Evolutionary conservation across 2,329 filamentous ascomycete species (phyloP), one percentile per base, ranked within the genome.

Genomic region (Hyphodiscus sp.): DNA sequence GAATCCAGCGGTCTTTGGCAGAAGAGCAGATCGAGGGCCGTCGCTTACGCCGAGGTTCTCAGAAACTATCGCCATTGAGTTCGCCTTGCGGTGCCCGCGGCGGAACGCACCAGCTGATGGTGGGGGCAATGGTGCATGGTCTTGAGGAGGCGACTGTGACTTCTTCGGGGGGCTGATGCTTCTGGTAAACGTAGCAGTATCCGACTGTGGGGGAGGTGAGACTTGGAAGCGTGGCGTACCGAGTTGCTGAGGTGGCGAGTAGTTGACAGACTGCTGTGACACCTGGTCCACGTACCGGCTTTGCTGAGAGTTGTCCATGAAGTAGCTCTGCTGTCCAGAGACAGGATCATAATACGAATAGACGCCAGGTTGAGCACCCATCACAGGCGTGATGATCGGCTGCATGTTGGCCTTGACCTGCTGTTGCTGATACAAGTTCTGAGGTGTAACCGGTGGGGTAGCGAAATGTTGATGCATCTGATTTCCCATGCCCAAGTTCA

Each of bases 41-140:
- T 68, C 66, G 38, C 61, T 29, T 7, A 52, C n/a, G 15, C 47
- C 9, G 6, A 57, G 46, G 10, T 61, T 57, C 26, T 67, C 65
- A 20, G 58, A 58, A 20, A 58, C 56, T 42, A 66, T 75, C 41
- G 85, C 81, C 59, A 66, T 56, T 2, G 92, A 95, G 20, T 84
- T 82, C 11, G 83, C 82, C 80, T 96, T 96, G 78, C 95, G 94
- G 73, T 97, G 92, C 53, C 89, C 88, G 54, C 91, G 89, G 58
- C 91, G 91, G 78, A 96, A 96, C 45, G 91, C 90, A 65, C 91
- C 94, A 61, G 88, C 89, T 52, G 91, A 95, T 55, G 90, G 89
- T 26, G 90, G 90, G 50, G 91, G 91, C 50, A 96, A 81, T 42
- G 91, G 89, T 62, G 80, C 74, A 48, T 83, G 78, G 54, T 85